Evolutionary conservation across 805 yeast genomes (phyloP), one percentile per base, ranked within the genome.

Genomic region (Isabelozyma pseudorhagii): DNA sequence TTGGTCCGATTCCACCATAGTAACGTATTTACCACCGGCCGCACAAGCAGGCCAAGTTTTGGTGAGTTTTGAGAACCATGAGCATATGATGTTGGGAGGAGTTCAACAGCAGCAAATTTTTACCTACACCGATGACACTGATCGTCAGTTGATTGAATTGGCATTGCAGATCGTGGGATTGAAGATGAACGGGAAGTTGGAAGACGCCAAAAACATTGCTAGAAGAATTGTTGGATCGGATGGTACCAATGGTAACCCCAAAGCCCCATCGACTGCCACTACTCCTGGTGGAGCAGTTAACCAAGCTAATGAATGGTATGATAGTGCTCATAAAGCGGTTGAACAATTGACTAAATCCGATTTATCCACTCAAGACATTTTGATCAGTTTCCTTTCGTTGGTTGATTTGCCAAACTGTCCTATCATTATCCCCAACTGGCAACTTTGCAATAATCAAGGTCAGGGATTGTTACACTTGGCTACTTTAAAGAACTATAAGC

Each of bases 91-190:
- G 55, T 48, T 60, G 44, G 69, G 68, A 3, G 59, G 64, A 38
- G 62, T 53, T 21, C 71, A 63, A 47, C 75, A 70, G 36, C 81
- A 75, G 55, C 88, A 83, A 60, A 77, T 89, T 1, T 94, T 94
- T 68, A 91, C 98, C 0, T 94, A 94, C 62, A 79, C 90, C 42
- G 97, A 94, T 69, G 99, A 94, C 63, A 88, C 97, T 8, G 99
- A 94, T 68, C 80, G 94, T 56, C 97, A 93, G 67, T 78, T 94
- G 63, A 89, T 93, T 63, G 99, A 94, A 69, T 75, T 94, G 54
- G 99, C 99, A 1, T 76, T 94, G 58, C 98, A 94, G 64, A 94
- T 94, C 59, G 97, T 94, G 40, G 99, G 99, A 1, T 75, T 92
- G 68, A 93, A 93, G 70, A 91, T 93, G 97, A 92, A 90, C 62